These are phyloP conservation scores for Funneliformis mosseae DNA, from an alignment of 192 early-diverging fungal genomes.

Conservation along the genomic window DNA sequence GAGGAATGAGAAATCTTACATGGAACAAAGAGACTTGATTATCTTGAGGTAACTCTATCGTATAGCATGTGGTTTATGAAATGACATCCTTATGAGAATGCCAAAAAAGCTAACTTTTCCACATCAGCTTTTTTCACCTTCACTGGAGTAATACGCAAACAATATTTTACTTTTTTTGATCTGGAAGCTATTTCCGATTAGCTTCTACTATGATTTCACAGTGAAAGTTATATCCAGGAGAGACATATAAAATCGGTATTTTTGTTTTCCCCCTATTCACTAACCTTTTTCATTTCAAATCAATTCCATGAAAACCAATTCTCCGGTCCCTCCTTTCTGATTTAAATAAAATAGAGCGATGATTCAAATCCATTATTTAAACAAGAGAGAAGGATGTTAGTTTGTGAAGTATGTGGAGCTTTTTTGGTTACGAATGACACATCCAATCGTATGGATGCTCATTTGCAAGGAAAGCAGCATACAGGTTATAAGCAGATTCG, in stretches of 20 bases:
- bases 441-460: slow-evolving; percentile 78
- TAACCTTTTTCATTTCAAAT: slow-evolving; percentile 28
- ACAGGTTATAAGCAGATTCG: slow-evolving; percentile 78
- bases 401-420: slow-evolving; percentile 85
- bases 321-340: slow-evolving; percentile 34
- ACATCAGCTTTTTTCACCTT: background rate
- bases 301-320: slow-evolving; percentile 33
- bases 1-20: background rate
- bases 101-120: background rate
- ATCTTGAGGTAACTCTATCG: slow-evolving; percentile 13
- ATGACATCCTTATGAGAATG: background rate
- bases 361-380: slow-evolving; percentile 66
- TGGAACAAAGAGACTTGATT: background rate
- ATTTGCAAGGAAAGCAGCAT: slow-evolving; percentile 85
- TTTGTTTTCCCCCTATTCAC: slow-evolving; percentile 21
- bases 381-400: slow-evolving; percentile 74
- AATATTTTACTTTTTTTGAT: slow-evolving; percentile 1
- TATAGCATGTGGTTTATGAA: slow-evolving; percentile 3
- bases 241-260: slow-evolving; percentile 26
- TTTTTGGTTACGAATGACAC: slow-evolving; percentile 83
- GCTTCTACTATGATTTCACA: background rate
- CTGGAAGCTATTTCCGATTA: slow-evolving; percentile 6
- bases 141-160: background rate
- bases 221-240: background rate
- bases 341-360: slow-evolving; percentile 43